phyloP scores from a whole-genome alignment of 352 stramenopile genomes.

The Globisporangium cederbergense region DNA sequence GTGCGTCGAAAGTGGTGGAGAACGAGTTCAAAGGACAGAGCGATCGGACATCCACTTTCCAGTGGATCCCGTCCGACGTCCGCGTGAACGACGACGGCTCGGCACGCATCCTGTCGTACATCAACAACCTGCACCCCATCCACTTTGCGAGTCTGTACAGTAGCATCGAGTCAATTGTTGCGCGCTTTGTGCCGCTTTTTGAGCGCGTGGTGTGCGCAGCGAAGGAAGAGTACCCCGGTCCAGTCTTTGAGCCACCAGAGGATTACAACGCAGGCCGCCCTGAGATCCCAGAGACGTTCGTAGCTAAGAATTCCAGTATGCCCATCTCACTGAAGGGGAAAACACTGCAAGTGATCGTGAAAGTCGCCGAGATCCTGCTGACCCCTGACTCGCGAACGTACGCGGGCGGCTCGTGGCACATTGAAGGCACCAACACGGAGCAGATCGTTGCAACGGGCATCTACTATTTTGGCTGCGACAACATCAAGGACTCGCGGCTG shows the following conservation, averaged over 20 bases:
- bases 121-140: conserved; percentile 50
- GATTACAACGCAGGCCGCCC: conserved; percentile 17
- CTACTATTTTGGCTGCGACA: conserved; percentile 50
- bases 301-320: background rate
- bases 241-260: background rate
- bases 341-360: conserved; percentile 43
- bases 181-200: conserved; percentile 37
- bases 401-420: conserved; percentile 40
- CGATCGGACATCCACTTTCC: conserved; percentile 15
- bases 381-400: conserved; percentile 38
- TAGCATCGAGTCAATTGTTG: conserved; percentile 29
- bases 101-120: conserved; percentile 35
- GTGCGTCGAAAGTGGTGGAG: conserved; percentile 13
- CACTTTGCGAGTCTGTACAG: conserved; percentile 26
- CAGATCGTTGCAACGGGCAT: conserved; percentile 43
- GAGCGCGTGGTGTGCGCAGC: conserved; percentile 20
- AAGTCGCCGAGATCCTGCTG: conserved; percentile 46
- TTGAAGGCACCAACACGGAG: conserved; percentile 42
- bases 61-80: conserved; percentile 47
- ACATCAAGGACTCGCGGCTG: conserved; percentile 39
- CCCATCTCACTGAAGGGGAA: conserved; percentile 21
- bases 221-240: background rate
- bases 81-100: conserved; percentile 16
- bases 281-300: conserved; percentile 11
- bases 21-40: conserved; percentile 14